Evolutionary conservation across 2,329 filamentous ascomycete genomes (phyloP).

Genomic region (Aspergillus puulaauensis): DNA sequence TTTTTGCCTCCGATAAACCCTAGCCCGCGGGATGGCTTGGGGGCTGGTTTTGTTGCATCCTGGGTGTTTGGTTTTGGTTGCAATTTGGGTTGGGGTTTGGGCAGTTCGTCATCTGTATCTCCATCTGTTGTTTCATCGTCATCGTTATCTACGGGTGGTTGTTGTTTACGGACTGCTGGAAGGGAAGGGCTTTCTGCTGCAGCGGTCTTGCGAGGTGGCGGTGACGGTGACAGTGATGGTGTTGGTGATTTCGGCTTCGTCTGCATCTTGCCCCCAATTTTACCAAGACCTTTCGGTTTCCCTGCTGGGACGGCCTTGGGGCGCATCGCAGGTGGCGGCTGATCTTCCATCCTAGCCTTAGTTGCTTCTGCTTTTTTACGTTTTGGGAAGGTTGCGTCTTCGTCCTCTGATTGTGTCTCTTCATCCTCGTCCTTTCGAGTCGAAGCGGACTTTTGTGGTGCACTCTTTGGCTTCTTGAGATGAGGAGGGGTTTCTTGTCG

Average conservation of each 20-base stretch:
- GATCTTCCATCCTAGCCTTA: neutral
- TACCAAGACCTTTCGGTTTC: slow-evolving; percentile 17
- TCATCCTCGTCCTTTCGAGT: slow-evolving; percentile 7
- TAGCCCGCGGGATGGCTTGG: slow-evolving; percentile 19
- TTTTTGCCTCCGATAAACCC: slow-evolving; percentile 34
- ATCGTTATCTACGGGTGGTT: neutral
- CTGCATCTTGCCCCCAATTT: slow-evolving; percentile 24
- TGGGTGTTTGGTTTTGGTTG: neutral
- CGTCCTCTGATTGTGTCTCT: slow-evolving; percentile 13
- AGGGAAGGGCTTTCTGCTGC: neutral
- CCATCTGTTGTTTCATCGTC: slow-evolving; percentile 11
- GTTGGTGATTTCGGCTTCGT: neutral
- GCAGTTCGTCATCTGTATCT: neutral
- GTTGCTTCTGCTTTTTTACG: neutral
- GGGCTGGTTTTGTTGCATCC: slow-evolving; percentile 4
- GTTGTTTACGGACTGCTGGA: neutral
- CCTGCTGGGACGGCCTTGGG: slow-evolving; percentile 9
- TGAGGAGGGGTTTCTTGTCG: slow-evolving; percentile 37
- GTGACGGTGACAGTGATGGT: neutral
- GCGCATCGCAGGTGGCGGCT: neutral
- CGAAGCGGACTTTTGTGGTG: neutral
- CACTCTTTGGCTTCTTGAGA: slow-evolving; percentile 19
- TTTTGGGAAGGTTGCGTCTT: neutral
- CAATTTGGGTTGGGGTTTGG: neutral
- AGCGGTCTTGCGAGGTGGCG: neutral